These are phyloP conservation scores for Linum tenue DNA, from an alignment of 345 rosid genomes.

Conservation along the genomic window DNA sequence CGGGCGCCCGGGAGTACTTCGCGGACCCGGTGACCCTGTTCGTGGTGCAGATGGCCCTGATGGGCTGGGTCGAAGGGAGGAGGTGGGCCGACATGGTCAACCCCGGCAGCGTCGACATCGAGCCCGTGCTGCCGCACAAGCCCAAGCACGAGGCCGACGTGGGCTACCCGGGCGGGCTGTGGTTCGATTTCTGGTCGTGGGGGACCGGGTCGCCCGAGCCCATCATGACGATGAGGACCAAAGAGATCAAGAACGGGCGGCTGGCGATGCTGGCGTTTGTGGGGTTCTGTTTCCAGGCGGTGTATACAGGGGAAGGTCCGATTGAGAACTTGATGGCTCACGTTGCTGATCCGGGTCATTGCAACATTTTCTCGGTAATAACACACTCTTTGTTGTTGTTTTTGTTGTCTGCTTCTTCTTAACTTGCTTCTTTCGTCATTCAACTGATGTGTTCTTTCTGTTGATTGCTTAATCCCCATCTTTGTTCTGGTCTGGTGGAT, in stretches of 20 bases:
- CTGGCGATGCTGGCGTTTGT: conserved; percentile 89
- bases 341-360: conserved; percentile 95
- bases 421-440: neutral
- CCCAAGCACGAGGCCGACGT: conserved; percentile 67
- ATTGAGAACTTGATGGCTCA: conserved; percentile 71
- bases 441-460: neutral
- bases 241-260: conserved; percentile 86
- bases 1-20: conserved; percentile 64
- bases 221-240: conserved; percentile 86
- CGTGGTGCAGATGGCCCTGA: conserved; percentile 55
- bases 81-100: conserved; percentile 89
- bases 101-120: conserved; percentile 71
- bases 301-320: conserved; percentile 62
- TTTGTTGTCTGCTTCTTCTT: neutral
- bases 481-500: too few relatives aligned
- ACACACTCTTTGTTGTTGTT: neutral
- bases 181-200: conserved; percentile 91
- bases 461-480: neutral
- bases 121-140: conserved; percentile 51
- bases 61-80: conserved; percentile 93
- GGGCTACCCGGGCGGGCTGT: conserved; percentile 87
- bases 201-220: conserved; percentile 94
- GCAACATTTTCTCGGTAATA: conserved; percentile 76
- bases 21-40: conserved; percentile 70
- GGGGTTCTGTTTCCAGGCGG: conserved; percentile 83